These are phyloP conservation scores for Sugiyamaella grinbergsii DNA, from an alignment of 1,139 yeast genomes.

Conservation along the genomic window DNA sequence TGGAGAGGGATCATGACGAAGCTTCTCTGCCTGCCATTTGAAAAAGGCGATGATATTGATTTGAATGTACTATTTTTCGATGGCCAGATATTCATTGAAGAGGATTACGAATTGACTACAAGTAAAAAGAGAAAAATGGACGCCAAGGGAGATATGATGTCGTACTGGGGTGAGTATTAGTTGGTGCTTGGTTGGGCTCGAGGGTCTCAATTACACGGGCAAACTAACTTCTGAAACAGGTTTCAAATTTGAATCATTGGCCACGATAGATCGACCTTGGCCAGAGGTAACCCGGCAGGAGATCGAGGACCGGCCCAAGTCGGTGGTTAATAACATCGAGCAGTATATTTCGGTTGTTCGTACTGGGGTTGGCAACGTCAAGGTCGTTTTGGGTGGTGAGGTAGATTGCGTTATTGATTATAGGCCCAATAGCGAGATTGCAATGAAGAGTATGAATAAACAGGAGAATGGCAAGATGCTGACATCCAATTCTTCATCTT, in stretches of 20 bases:
- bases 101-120: constrained; percentile 51
- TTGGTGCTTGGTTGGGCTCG: too few species aligned
- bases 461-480: not conserved
- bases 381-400: constrained; percentile 80
- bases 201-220: too few species aligned
- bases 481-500: constrained; percentile 39
- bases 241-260: constrained; percentile 79
- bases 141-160: constrained; percentile 38
- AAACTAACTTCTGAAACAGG: constrained; percentile 27
- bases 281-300: constrained; percentile 61
- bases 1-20: constrained; percentile 81
- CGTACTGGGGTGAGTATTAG: constrained; percentile 41
- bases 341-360: constrained; percentile 77
- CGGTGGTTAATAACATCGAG: constrained; percentile 65
- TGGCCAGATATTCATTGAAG: constrained; percentile 82
- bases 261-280: constrained; percentile 80
- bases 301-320: constrained; percentile 63
- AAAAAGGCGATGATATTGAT: constrained; percentile 57
- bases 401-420: constrained; percentile 89
- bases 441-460: constrained; percentile 34
- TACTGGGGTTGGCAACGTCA: constrained; percentile 78
- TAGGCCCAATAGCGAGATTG: constrained; percentile 51
- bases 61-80: constrained; percentile 68
- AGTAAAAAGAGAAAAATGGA: constrained; percentile 31
- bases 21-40: constrained; percentile 63